Evolutionary conservation across 352 stramenopile genomes (phyloP).

Genomic region (Phytopythium vexans): DNA sequence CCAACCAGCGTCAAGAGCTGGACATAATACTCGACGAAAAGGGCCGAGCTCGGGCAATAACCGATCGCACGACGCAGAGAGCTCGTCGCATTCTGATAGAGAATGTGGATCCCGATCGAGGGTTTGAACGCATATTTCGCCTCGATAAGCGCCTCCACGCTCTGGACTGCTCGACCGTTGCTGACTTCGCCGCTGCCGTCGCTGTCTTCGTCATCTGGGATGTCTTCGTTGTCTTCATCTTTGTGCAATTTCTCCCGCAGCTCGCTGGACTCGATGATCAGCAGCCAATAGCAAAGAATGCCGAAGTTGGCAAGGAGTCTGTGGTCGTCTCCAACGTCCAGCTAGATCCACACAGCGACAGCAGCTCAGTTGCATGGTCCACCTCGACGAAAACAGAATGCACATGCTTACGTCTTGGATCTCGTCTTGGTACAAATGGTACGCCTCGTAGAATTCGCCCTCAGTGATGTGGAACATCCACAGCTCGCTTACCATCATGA

Average conservation of each 20-base stretch:
- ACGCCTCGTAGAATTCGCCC: constrained; percentile 80
- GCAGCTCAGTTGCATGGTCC: background rate
- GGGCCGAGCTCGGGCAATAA: constrained; percentile 41
- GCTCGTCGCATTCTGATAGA: constrained; percentile 65
- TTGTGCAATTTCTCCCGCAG: constrained; percentile 49
- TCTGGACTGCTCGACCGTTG: constrained; percentile 10
- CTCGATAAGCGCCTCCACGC: constrained; percentile 44
- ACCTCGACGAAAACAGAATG: constrained; percentile 1
- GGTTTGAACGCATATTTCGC: constrained; percentile 63
- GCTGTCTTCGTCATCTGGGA: constrained; percentile 20
- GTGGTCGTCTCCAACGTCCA: constrained; percentile 52
- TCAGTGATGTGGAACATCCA: constrained; percentile 65
- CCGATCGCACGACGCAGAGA: constrained; percentile 60
- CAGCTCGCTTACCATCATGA: constrained; percentile 68
- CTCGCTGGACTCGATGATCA: constrained; percentile 74
- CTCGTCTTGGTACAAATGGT: constrained; percentile 72
- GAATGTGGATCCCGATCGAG: constrained; percentile 59
- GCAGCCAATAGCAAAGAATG: constrained; percentile 80
- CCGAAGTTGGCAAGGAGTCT: constrained; percentile 69
- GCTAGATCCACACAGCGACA: constrained; percentile 11
- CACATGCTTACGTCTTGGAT: constrained; percentile 47
- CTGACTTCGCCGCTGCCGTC: constrained; percentile 1
- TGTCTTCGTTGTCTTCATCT: constrained; percentile 19
- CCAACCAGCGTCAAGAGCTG: constrained; percentile 64
- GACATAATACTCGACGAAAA: constrained; percentile 75